These are phyloP conservation scores for Lomentospora prolificans DNA, from an alignment of 2,329 filamentous ascomycete genomes.

Conservation along the genomic window DNA sequence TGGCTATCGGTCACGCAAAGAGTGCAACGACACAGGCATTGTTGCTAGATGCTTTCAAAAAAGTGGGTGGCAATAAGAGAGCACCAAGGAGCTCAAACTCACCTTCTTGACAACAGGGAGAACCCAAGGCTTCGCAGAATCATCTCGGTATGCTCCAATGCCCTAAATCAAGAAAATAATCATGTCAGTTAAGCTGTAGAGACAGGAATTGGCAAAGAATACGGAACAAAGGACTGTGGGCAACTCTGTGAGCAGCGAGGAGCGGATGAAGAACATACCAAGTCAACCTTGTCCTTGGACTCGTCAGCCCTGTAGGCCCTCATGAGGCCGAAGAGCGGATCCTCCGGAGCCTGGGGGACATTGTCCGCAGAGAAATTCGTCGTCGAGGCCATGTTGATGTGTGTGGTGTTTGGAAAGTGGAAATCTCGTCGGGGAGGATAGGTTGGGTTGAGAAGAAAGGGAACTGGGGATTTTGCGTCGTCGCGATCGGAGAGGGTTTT, in stretches of 20 bases:
- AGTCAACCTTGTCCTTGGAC: constrained; percentile 74
- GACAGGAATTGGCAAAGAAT: constrained; percentile 8
- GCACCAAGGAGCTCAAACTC: constrained; percentile 20
- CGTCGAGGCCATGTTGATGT: constrained; percentile 7
- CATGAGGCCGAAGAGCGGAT: constrained; percentile 89
- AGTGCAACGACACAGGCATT: too few species aligned
- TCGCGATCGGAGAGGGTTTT: neutral
- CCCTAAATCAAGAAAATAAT: constrained; percentile 30
- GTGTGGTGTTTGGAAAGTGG: neutral
- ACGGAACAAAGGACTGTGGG: neutral
- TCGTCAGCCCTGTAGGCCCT: constrained; percentile 76
- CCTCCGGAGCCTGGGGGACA: constrained; percentile 86
- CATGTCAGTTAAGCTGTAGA: neutral
- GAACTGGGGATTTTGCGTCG: neutral
- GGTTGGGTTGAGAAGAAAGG: neutral
- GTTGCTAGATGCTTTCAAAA: too few species aligned
- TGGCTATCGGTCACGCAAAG: neutral
- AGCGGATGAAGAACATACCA: constrained; percentile 47
- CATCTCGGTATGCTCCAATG: constrained; percentile 88
- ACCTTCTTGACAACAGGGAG: constrained; percentile 96
- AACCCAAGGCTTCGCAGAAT: constrained; percentile 95
- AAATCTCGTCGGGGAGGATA: neutral
- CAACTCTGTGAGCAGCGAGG: neutral
- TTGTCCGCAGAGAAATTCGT: constrained; percentile 62
- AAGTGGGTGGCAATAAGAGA: neutral